Evolutionary conservation across 106 monocot genomes (phyloP).

Genomic region (Iris macrosiphon): DNA sequence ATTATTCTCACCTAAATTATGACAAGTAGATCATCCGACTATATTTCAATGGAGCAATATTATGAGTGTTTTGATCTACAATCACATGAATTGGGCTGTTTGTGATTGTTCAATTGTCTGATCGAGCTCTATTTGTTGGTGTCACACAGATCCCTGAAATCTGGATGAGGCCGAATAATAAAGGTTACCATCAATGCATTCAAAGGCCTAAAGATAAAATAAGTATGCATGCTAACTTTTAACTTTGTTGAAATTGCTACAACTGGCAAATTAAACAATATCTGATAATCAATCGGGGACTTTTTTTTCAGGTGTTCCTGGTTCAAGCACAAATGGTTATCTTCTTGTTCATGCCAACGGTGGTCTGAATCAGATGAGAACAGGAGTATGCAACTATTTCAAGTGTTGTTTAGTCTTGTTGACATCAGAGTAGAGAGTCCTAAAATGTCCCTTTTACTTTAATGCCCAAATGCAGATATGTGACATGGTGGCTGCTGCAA

Average conservation of each 20-base stretch:
- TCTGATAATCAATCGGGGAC: neutral
- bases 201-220: conserved; percentile 26
- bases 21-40: no score
- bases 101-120: no score
- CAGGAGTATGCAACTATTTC: conserved; percentile 36
- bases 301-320: neutral
- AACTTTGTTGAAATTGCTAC: neutral
- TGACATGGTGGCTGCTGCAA: conserved; percentile 25
- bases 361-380: conserved; percentile 83
- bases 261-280: no score
- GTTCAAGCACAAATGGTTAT: conserved; percentile 36
- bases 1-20: no score
- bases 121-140: no score
- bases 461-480: conserved; percentile 7
- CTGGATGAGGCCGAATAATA: conserved; percentile 27
- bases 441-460: no score
- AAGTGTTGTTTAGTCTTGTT: neutral
- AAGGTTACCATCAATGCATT: conserved; percentile 31
- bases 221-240: conserved; percentile 14
- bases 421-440: no score
- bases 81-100: no score
- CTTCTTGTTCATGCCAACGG: conserved; percentile 69
- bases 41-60: no score
- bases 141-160: conserved; percentile 29
- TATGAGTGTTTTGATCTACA: no score